Evolutionary conservation across 2,329 filamentous ascomycete genomes (phyloP).

Genomic region (Blumeria graminis): DNA sequence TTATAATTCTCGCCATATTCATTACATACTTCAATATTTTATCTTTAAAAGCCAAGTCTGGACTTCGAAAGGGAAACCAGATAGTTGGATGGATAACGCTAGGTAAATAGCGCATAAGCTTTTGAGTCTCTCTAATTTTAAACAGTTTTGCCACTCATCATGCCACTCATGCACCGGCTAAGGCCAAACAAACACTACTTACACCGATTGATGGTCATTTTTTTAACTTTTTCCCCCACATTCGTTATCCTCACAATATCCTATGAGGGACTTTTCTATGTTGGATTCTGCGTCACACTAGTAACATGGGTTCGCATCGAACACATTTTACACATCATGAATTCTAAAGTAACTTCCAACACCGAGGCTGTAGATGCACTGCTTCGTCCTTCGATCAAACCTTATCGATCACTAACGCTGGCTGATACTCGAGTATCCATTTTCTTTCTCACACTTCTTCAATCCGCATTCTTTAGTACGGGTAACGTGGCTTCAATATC

Average conservation of each 20-base stretch:
- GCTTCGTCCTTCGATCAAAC: conserved; percentile 10
- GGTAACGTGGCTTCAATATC: conserved; percentile 89
- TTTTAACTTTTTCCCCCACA: conserved; percentile 74
- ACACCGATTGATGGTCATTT: conserved; percentile 69
- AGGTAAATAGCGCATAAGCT: conserved; percentile 22
- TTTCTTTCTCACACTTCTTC: conserved; percentile 86
- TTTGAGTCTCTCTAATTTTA: conserved; percentile 3
- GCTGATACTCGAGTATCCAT: conserved; percentile 73
- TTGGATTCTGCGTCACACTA: conserved; percentile 61
- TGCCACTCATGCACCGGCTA: conserved; percentile 61
- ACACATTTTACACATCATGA: conserved; percentile 37
- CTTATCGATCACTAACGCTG: conserved; percentile 41
- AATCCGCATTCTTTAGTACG: conserved; percentile 90
- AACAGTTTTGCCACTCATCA: conserved; percentile 44
- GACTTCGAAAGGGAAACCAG: conserved; percentile 71
- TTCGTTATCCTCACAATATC: conserved; percentile 95
- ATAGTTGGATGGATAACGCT: conserved; percentile 63
- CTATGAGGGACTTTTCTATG: conserved; percentile 90
- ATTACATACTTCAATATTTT: conserved; percentile 71
- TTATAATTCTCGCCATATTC: conserved; percentile 57
- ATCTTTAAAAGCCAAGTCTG: conserved; percentile 63
- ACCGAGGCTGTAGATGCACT: conserved; percentile 7
- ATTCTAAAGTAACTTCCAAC: conserved; percentile 6
- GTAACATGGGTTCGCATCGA: conserved; percentile 85
- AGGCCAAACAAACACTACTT: conserved; percentile 72